These are phyloP conservation scores for Phalaenopsis hybrid DNA, from an alignment of 116 monocot species.

Conservation along the genomic window DNA sequence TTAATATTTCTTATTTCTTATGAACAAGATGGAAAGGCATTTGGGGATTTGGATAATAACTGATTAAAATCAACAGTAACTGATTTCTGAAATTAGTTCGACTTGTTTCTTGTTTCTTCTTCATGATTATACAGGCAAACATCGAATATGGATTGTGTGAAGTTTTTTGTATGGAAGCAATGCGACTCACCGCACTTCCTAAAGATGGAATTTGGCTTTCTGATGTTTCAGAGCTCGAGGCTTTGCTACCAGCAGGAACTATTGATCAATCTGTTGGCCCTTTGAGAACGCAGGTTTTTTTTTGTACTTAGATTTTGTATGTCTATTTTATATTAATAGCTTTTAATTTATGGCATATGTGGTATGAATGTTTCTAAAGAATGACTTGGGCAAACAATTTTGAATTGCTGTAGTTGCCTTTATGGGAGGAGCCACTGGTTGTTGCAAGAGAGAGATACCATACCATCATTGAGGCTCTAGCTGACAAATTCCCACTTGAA, in stretches of 20 bases:
- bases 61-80: too few species aligned
- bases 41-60: too few species aligned
- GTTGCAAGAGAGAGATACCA: constrained; percentile 58
- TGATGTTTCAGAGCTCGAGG: constrained; percentile 56
- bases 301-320: not conserved
- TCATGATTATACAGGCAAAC: constrained; percentile 40
- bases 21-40: not conserved
- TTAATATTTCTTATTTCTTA: not conserved
- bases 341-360: not conserved
- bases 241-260: constrained; percentile 45
- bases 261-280: constrained; percentile 51
- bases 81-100: too few species aligned
- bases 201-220: constrained; percentile 61
- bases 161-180: constrained; percentile 37
- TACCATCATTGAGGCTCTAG: constrained; percentile 50
- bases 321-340: not conserved
- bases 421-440: constrained; percentile 46
- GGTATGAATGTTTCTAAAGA: not conserved
- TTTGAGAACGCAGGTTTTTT: constrained; percentile 40
- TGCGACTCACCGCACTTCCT: constrained; percentile 22
- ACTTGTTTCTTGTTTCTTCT: not conserved
- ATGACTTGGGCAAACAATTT: not conserved
- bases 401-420: constrained; percentile 44
- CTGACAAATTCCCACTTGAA: constrained; percentile 72
- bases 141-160: constrained; percentile 85